A percentile compares a stretch with the other conserved stretches of the same genome.
Conservation (phyloP, 2,329 filamentous ascomycete species). For the Fusarium floridanum region DNA sequence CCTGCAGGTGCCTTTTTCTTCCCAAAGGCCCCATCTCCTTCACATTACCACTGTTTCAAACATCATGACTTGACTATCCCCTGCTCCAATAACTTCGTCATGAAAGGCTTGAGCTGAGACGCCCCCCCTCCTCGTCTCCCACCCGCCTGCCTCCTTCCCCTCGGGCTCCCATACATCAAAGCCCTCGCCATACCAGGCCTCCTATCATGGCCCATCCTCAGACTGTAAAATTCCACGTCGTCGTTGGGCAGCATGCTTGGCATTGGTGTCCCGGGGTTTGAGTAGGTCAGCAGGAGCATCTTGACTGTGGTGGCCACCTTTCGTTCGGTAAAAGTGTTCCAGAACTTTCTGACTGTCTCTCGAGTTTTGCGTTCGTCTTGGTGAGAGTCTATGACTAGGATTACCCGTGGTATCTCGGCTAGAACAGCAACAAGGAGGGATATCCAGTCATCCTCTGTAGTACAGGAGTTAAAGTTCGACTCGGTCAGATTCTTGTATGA, state of each 20-base stretch:
- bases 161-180: slow-evolving; percentile 4
- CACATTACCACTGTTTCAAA: not conserved
- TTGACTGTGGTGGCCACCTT: slow-evolving; percentile 7
- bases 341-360: slow-evolving; percentile 8
- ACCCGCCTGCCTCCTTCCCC: not conserved
- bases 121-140: slow-evolving; percentile 19
- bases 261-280: not conserved
- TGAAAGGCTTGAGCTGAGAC: slow-evolving; percentile 20
- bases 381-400: slow-evolving; percentile 19
- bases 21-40: not conserved
- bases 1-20: not conserved
- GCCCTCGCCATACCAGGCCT: slow-evolving; percentile 13
- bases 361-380: not conserved
- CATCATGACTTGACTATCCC: slow-evolving; percentile 1
- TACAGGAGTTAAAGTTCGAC: slow-evolving; percentile 15
- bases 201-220: slow-evolving; percentile 12
- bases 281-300: slow-evolving; percentile 26
- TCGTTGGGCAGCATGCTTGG: slow-evolving; percentile 13
- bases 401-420: not conserved
- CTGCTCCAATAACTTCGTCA: slow-evolving; percentile 15
- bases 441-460: slow-evolving; percentile 11
- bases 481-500: not conserved
- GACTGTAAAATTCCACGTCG: slow-evolving; percentile 1
- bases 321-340: not conserved
- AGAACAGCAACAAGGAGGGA: slow-evolving; percentile 7